Base-by-base conservation (phyloP, 495 filamentous ascomycete genomes). In the Sphaerosporella brunnea region DNA sequence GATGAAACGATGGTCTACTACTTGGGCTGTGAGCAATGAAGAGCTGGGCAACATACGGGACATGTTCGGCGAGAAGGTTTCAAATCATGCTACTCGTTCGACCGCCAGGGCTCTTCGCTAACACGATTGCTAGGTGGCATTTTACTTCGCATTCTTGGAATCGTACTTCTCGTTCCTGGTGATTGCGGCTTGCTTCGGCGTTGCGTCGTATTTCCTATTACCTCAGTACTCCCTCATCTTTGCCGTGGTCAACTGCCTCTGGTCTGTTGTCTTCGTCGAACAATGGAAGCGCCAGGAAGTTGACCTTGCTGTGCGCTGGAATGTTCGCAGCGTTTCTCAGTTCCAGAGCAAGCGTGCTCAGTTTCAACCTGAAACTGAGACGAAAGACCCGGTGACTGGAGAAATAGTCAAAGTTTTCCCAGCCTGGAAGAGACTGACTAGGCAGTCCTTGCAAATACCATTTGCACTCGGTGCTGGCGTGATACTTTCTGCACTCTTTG, bases 241-340 rank as follows among this genome's bases (percentile, higher is more conserved):
- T 54, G 81, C 82, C 2, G 56, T 88, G 9, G 73, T 82, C 34
- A 93, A 82, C 60, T 76, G 75, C 24, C 67, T 96, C 3, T 94
- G 88, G 87, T 80, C 80, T 45, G 76, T 93, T 1, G 66, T 87
- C 18, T 96, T 97, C 56, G 79, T 93, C 32, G 90, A 97, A 63
- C 93, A 84, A 61, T 97, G 90, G 90, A 93, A 90, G 66, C 79
- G 82, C 49, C 83, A 93, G 65, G 87, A 97, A 63, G 69, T 79
- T 10, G 92, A 97, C 62, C 68, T 96, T 9, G 82, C 82, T 18
- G 78, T 93, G 26, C 78, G 84, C 36, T 97, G 90, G 90, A 82
- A 85, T 19, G 88, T 93, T 9, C 79, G 82, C 35, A 82, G 82
- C 11, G 84, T 94, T 15, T 85, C 84, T 2, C 74, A 72, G 26